Conservation (phyloP, 1,284 basidiomycete genomes). For the Abortiporus biennis region DNA sequence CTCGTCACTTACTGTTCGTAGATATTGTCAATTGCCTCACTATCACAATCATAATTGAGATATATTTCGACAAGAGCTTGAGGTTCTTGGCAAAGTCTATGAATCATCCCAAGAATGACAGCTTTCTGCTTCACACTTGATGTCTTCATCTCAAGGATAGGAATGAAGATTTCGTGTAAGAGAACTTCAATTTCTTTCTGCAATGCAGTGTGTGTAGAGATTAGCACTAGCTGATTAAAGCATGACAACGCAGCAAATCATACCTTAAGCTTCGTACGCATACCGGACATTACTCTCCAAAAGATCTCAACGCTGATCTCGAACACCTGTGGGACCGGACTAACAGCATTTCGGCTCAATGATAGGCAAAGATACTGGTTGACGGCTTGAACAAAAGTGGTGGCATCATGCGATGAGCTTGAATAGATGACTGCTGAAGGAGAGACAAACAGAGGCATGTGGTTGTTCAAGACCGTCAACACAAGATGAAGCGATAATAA, state of each 20-base stretch:
- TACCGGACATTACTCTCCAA: conserved; percentile 90
- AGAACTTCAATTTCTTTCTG: conserved; percentile 99
- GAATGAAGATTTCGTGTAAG: conserved; percentile 97
- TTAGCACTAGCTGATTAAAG: neutral
- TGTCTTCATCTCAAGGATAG: conserved; percentile 97
- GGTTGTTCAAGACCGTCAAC: conserved; percentile 86
- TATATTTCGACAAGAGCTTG: conserved; percentile 96
- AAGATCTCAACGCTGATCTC: conserved; percentile 99
- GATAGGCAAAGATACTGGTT: conserved; percentile 95
- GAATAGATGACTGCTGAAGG: conserved; percentile 85
- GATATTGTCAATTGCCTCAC: conserved; percentile 89
- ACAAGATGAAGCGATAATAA: conserved; percentile 90
- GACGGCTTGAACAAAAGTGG: conserved; percentile 85
- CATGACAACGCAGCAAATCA: conserved; percentile 7
- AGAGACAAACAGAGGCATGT: conserved; percentile 86
- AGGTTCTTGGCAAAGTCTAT: conserved; percentile 87
- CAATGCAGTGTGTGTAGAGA: conserved; percentile 3
- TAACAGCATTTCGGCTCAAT: conserved; percentile 93
- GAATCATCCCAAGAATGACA: conserved; percentile 81
- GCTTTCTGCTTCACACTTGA: conserved; percentile 94
- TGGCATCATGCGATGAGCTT: conserved; percentile 78
- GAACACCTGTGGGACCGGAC: conserved; percentile 94
- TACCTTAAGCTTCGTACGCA: conserved; percentile 95
- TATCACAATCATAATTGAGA: conserved; percentile 97
- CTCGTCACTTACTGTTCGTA: conserved; percentile 75